Evolutionary conservation across 371 early-diverging fungal species (phyloP).

Genomic region (Mortierella sp.): DNA sequence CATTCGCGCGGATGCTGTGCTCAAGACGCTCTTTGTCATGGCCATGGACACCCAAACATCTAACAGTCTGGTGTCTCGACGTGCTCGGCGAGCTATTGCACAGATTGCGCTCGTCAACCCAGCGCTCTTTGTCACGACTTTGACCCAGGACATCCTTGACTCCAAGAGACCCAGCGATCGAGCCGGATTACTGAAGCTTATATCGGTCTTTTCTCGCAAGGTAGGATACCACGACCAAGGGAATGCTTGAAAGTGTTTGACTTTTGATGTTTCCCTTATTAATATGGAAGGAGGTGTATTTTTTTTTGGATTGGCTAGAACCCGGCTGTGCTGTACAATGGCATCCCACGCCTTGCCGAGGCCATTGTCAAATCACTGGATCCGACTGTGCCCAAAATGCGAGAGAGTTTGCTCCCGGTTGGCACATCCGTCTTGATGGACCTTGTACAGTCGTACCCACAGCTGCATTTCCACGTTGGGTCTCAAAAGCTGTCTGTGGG

Average conservation of each 20-base stretch:
- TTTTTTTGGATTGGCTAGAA: conserved; percentile 58
- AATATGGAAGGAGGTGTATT: background rate
- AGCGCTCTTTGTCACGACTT: conserved; percentile 78
- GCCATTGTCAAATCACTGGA: conserved; percentile 88
- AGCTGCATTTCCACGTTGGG: conserved; percentile 80
- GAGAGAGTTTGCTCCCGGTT: conserved; percentile 78
- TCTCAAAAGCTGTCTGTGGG: conserved; percentile 87
- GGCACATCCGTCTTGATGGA: conserved; percentile 84
- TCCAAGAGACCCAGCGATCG: conserved; percentile 71
- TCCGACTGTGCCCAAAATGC: conserved; percentile 80
- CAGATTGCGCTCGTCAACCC: conserved; percentile 79
- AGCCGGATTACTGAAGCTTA: conserved; percentile 72
- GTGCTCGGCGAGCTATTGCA: conserved; percentile 81
- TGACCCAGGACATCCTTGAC: conserved; percentile 83
- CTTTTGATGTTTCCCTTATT: too few relatives aligned
- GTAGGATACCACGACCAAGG: conserved; percentile 37
- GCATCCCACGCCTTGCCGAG: conserved; percentile 78
- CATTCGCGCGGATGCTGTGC: conserved; percentile 73
- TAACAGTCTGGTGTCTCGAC: conserved; percentile 60
- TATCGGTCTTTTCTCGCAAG: conserved; percentile 82
- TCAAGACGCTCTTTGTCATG: conserved; percentile 76
- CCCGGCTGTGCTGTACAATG: conserved; percentile 73
- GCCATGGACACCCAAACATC: conserved; percentile 59
- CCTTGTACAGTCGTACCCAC: conserved; percentile 83
- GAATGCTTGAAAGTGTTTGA: too few relatives aligned